A percentile compares a stretch with the other conserved stretches of the same genome.
Evolutionary conservation across 2,329 filamentous ascomycete genomes (phyloP).

Genomic region (Thermothelomyces thermophilus): DNA sequence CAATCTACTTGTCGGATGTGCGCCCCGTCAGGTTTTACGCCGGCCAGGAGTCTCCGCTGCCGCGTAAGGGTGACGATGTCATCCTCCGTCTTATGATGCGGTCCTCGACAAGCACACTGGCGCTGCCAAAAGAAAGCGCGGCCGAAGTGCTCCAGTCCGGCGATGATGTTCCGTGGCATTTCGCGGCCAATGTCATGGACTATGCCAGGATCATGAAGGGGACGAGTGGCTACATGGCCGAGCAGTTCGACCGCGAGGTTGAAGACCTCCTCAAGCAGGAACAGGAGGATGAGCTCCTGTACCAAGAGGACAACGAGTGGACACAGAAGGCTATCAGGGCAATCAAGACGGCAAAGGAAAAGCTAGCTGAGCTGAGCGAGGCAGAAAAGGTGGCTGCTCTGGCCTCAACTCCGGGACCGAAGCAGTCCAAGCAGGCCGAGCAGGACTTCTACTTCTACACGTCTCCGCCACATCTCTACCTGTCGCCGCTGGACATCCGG

Average conservation of each 20-base stretch:
- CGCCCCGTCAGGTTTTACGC: constrained; percentile 85
- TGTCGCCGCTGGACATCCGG: constrained; percentile 84
- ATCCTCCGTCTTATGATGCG: constrained; percentile 81
- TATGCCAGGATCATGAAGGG: constrained; percentile 87
- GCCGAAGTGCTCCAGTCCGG: constrained; percentile 61
- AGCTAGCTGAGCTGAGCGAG: constrained; percentile 44
- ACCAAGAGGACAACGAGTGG: constrained; percentile 90
- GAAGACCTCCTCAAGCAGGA: constrained; percentile 67
- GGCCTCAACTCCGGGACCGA: constrained; percentile 3
- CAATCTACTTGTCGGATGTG: constrained; percentile 84
- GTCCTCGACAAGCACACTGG: constrained; percentile 72
- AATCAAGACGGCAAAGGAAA: constrained; percentile 71
- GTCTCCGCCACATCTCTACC: constrained; percentile 77
- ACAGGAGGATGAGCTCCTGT: constrained; percentile 83
- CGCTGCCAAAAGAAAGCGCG: constrained; percentile 73
- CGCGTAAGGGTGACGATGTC: constrained; percentile 80
- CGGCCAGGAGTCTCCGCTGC: constrained; percentile 76
- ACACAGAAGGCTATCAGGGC: constrained; percentile 73
- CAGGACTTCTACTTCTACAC: constrained; percentile 80
- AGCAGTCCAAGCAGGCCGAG: constrained; percentile 30
- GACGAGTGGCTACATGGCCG: constrained; percentile 76
- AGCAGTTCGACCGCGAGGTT: constrained; percentile 76
- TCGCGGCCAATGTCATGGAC: constrained; percentile 87
- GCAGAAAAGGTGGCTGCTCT: constrained; percentile 12
- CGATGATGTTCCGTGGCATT: constrained; percentile 88